Percentiles rank a stretch among this genome's conserved stretches.
phyloP scores from a whole-genome alignment of 805 yeast genomes.

The Candida chauliodis region DNA sequence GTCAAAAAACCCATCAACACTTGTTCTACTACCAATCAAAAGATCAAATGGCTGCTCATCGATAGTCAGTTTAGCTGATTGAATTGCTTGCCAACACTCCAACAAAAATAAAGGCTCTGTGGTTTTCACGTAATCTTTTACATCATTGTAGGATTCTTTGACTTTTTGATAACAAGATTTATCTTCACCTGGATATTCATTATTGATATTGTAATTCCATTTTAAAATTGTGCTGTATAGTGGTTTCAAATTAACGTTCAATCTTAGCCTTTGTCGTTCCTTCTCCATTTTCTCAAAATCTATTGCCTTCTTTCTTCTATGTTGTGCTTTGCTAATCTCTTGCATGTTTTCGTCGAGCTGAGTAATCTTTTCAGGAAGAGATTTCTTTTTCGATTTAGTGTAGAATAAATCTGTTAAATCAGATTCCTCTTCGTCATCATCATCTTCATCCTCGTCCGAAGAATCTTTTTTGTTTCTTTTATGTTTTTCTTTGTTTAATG shows the following conservation, averaged over 20 bases:
- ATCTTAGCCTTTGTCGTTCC: constrained; percentile 71
- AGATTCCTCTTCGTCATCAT: constrained; percentile 31
- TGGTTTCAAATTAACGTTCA: constrained; percentile 75
- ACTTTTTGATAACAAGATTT: constrained; percentile 42
- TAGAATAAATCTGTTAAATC: constrained; percentile 41
- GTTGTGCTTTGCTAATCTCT: constrained; percentile 7
- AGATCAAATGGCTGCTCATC: constrained; percentile 61
- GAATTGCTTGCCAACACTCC: constrained; percentile 93
- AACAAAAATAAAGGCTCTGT: constrained; percentile 79
- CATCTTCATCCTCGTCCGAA: constrained; percentile 34
- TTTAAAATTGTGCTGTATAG: constrained; percentile 63
- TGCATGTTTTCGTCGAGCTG: constrained; percentile 39
- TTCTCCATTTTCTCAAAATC: constrained; percentile 51
- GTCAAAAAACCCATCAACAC: constrained; percentile 84
- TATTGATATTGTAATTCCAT: constrained; percentile 68
- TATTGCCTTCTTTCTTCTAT: constrained; percentile 22
- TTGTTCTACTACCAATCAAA: constrained; percentile 72
- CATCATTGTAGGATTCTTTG: constrained; percentile 51
- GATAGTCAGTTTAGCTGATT: constrained; percentile 63
- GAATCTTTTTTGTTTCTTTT: constrained; percentile 18
- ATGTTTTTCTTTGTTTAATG: constrained; percentile 32
- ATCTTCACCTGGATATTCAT: constrained; percentile 58
- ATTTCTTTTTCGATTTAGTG: constrained; percentile 28
- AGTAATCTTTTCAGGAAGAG: constrained; percentile 24
- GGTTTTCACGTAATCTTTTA: constrained; percentile 61